These are phyloP conservation scores for Fusarium graminum DNA, from an alignment of 2,329 filamentous ascomycete species.

Conservation along the genomic window DNA sequence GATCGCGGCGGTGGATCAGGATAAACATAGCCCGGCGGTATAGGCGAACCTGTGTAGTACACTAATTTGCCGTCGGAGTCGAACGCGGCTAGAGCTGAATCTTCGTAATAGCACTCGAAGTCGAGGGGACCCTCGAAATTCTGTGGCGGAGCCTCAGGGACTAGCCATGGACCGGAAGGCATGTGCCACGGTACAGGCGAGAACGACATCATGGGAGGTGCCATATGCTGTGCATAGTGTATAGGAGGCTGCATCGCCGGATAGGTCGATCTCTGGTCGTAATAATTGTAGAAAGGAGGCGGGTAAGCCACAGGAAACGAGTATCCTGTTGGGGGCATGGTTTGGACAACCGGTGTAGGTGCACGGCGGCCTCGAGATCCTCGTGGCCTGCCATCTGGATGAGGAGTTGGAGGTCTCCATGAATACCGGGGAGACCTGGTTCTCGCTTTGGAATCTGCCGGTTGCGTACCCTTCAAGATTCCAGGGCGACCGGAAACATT, in stretches of 20 bases:
- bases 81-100: background rate
- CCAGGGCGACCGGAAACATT: background rate
- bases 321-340: background rate
- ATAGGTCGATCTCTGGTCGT: background rate
- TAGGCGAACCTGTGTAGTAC: background rate
- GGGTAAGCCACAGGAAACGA: background rate
- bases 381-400: conserved; percentile 25
- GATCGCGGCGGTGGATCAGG: background rate
- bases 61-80: background rate
- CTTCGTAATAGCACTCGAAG: background rate
- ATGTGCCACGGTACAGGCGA: conserved; percentile 25
- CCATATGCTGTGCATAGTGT: conserved; percentile 10
- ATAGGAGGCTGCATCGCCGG: conserved; percentile 4
- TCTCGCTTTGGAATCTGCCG: background rate
- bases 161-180: conserved; percentile 5
- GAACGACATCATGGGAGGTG: conserved; percentile 18
- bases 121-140: background rate
- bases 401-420: conserved; percentile 34
- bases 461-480: background rate
- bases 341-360: background rate
- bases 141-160: conserved; percentile 2
- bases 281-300: background rate
- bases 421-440: conserved; percentile 17
- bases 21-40: conserved; percentile 12
- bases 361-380: conserved; percentile 2